A percentile compares a stretch with the other conserved stretches of the same genome.
Evolutionary conservation across 139 green algal genomes (phyloP).

Genomic region (Astrephomene gubernaculifera): DNA sequence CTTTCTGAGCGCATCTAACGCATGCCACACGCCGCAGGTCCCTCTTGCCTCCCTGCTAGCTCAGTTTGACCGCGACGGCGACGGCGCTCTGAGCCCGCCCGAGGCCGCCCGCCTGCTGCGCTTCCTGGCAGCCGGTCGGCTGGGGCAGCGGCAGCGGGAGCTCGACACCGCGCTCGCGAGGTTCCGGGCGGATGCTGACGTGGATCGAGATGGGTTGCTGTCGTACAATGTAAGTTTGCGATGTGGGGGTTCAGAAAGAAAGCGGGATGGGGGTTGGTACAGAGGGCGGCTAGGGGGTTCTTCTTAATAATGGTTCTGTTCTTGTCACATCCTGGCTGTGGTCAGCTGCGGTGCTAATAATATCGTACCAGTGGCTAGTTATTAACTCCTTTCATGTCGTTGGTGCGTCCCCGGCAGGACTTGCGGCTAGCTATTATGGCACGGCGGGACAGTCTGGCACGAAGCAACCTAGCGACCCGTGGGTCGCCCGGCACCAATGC

Average conservation of each 20-base stretch:
- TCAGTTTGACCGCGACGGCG: conserved; percentile 45
- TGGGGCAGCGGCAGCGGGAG: background rate
- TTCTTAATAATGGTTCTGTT: no score
- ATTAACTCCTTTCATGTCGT: background rate
- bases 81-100: conserved; percentile 8
- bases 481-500: no score
- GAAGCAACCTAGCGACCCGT: background rate
- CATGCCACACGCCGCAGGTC: conserved; percentile 3
- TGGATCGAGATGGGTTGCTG: conserved; percentile 36
- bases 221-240: conserved; percentile 18
- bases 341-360: no score
- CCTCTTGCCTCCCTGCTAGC: conserved; percentile 31
- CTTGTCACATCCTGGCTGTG: no score
- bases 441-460: conserved; percentile 34
- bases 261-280: background rate
- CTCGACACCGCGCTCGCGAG: conserved; percentile 20
- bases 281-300: no score
- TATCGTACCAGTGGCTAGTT: no score
- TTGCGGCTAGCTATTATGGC: background rate
- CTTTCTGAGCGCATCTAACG: background rate
- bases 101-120: conserved; percentile 43
- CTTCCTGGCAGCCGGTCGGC: conserved; percentile 7
- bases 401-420: conserved; percentile 26
- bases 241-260: background rate
- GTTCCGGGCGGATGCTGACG: conserved; percentile 28